Evolutionary conservation across 192 early-diverging fungal genomes (phyloP), one percentile per base, ranked within the genome.

Genomic region (Backusella psychrophila): DNA sequence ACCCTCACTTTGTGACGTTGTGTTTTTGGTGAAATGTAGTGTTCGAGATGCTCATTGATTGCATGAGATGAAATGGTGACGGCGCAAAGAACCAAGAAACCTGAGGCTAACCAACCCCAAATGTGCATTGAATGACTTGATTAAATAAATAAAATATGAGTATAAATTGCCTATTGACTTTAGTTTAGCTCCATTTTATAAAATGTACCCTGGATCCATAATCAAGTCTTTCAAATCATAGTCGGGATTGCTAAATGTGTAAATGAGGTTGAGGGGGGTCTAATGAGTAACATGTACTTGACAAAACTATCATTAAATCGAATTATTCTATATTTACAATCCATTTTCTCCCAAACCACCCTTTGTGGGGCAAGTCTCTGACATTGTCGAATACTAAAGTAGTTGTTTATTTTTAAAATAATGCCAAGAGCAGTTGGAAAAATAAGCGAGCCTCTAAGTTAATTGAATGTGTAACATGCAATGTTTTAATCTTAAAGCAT

Each of bases 21-120:
- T 23, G 66, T 73, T 9, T 7, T 19, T 23, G 75, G 69, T 31
- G 75, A 59, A 7, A 52, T 68, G 35, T 81, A 81, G 34, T 78
- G 39, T 8, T 44, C 23, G 8, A 81, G 44, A 66, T 81, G 80
- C 6, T 39, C 59, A 34, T 38, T 71, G 21, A 81, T 81, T 1
- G 75, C 71, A 35, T 78, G 80, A 0, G 70, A 74, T 34, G 72
- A 36, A 29, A 81, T 56, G 15, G 75, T 77, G 38, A 66, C 56
- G 2, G 75, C 69, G 34, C 73, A 39, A 29, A 81, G 31, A 1
- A 77, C 76, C n/a, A 81, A 65, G 2, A 78, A 67, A n/a, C 75
- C 80, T 11, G 80, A 81, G 17, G 46, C 73, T 34, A 81, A 23
- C 80, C 80, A 81, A 34, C 80, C 80, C 75, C 75, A 81, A 6